Conservation (phyloP, 2,329 filamentous ascomycete species). For the Colletotrichum tanaceti region DNA sequence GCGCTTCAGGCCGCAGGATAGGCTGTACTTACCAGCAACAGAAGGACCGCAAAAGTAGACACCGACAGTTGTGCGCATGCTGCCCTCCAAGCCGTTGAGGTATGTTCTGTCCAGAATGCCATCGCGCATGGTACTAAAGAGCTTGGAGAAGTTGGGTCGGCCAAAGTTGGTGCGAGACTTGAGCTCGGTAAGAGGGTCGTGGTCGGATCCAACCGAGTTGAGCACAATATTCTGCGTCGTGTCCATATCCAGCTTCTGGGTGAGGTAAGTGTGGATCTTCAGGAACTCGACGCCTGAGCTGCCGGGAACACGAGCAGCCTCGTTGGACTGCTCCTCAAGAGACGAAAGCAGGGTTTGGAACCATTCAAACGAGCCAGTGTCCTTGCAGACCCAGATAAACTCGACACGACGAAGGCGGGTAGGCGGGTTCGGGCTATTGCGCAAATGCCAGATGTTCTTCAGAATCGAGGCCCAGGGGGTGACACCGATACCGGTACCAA, state of each 20-base stretch:
- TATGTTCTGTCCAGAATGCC: constrained; percentile 89
- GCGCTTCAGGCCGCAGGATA: not conserved
- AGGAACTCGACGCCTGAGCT: constrained; percentile 84
- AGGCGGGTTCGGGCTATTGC: constrained; percentile 88
- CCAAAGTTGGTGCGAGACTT: constrained; percentile 93
- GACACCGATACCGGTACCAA: constrained; percentile 88
- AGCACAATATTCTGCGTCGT: constrained; percentile 97
- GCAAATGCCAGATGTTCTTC: constrained; percentile 98
- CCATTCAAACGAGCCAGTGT: constrained; percentile 97
- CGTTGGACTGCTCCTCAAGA: constrained; percentile 85
- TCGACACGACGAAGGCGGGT: constrained; percentile 92
- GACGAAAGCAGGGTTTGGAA: constrained; percentile 94
- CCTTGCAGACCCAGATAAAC: constrained; percentile 99
- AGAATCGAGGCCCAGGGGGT: constrained; percentile 88
- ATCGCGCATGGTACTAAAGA: constrained; percentile 87
- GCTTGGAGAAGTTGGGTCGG: constrained; percentile 84
- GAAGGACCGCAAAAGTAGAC: constrained; percentile 98
- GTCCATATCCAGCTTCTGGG: constrained; percentile 90
- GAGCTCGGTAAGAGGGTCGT: constrained; percentile 93
- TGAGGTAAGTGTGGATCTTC: constrained; percentile 97
- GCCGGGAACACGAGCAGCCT: constrained; percentile 74
- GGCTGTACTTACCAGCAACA: constrained; percentile 64
- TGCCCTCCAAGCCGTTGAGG: constrained; percentile 81
- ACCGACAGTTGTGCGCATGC: constrained; percentile 84
- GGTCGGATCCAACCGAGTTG: constrained; percentile 88